Percentiles rank a stretch among this genome's conserved stretches.
These are phyloP conservation scores for Lotmaria passim DNA, from an alignment of 208 protist species.

Conservation along the genomic window DNA sequence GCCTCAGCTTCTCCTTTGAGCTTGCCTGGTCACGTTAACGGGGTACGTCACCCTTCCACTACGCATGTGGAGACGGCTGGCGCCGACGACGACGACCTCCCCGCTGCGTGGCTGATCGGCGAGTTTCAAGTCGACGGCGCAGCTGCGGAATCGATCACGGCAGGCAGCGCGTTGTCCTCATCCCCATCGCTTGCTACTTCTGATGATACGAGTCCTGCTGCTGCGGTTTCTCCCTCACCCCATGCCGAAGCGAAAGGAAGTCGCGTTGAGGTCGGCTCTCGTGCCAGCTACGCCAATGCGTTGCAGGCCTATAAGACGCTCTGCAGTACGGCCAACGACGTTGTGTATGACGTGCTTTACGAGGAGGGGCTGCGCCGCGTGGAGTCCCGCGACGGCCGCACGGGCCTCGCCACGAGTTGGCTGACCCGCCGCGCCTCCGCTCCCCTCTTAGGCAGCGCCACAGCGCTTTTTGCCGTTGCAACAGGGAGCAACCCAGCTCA, in stretches of 20 bases:
- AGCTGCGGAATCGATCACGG: neutral
- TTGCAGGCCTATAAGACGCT: conserved; percentile 24
- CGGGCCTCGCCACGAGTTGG: conserved; percentile 34
- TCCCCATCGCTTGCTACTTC: neutral
- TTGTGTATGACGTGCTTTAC: conserved; percentile 31
- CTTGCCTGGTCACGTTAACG: neutral
- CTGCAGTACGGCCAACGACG: conserved; percentile 19
- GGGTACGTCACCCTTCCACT: neutral
- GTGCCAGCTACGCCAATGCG: neutral
- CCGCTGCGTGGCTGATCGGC: conserved; percentile 28
- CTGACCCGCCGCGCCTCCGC: conserved; percentile 11
- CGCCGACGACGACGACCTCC: neutral
- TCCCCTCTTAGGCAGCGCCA: neutral
- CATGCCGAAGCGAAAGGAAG: neutral
- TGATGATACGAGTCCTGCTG: neutral
- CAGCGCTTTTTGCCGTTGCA: no score
- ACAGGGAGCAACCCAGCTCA: no score
- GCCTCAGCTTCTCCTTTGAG: neutral
- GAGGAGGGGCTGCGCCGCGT: conserved; percentile 31
- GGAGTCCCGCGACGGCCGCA: conserved; percentile 23
- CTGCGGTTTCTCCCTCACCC: neutral
- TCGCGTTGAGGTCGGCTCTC: neutral
- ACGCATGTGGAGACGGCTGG: neutral
- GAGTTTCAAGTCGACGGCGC: conserved; percentile 17
- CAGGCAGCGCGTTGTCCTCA: neutral